Evolutionary conservation across 1,284 basidiomycete genomes (phyloP), one percentile per base, ranked within the genome.

Genomic region (Irpex sp.): DNA sequence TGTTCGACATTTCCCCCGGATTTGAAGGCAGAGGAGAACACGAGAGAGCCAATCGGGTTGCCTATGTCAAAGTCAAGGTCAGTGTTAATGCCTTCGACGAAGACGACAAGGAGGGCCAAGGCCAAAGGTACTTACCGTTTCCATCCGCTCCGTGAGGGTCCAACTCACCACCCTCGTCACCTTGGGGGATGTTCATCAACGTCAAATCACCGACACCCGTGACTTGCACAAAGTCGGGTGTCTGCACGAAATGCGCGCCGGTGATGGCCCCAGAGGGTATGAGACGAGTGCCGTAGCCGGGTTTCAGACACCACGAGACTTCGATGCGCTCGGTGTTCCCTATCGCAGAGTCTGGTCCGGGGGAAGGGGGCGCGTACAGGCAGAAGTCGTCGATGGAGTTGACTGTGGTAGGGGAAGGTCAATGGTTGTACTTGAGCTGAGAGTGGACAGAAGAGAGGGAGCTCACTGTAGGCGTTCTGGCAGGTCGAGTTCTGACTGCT

Each of bases 181-280:
- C 82, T 6, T 74, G 70, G 17, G 85, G 85, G 49, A 91, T 79
- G 70, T 91, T 90, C 63, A 93, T 71, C 65, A 79, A 77, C 5
- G 88, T 90, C 62, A 91, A 73, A 69, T 92, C 83, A 19, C 88
- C 89, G 55, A 81, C 74, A 58, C 87, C 90, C 57, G 85, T 88
- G 60, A 91, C 76, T 72, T 91, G 88, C 19, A 91, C 80, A 70
- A 85, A 92, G 74, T 88, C 85, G 37, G 87, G 83, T 4, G 92
- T 85, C 71, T 84, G 79, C 64, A 86, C 78, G 67, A 86, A 87
- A 72, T 92, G 90, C 15, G 86, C 92, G 62, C 87, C 86, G n/a
- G 77, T 79, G 72, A 94, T 85, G 11, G 90, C 78, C 17, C 89
- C 91, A 62, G 86, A 81, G 21, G 92, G 93, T 66, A 95, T 92